phyloP scores from a whole-genome alignment of 192 early-diverging fungal genomes.

The Lobosporangium transversale region DNA sequence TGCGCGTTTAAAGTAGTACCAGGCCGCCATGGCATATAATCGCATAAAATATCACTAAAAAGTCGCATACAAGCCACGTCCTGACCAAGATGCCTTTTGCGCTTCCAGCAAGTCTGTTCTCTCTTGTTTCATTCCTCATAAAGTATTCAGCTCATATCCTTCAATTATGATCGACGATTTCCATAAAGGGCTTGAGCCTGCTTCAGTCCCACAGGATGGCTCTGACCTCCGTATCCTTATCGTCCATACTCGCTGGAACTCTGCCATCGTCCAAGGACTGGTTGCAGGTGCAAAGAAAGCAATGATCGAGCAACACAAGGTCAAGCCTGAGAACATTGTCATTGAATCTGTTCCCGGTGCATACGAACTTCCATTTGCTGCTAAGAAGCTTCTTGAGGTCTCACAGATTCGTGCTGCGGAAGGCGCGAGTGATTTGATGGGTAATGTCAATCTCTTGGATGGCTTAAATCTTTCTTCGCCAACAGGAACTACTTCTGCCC shows the following conservation, averaged over 20 bases:
- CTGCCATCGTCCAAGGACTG: constrained; percentile 82
- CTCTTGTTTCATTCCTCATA: background rate
- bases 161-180: constrained; percentile 63
- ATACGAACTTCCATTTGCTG: constrained; percentile 94
- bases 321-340: constrained; percentile 78
- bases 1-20: no score
- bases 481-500: constrained; percentile 13
- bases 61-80: no score
- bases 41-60: no score
- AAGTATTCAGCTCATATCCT: background rate
- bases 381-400: constrained; percentile 77
- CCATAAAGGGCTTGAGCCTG: constrained; percentile 77
- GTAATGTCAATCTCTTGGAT: constrained; percentile 53
- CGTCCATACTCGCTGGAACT: constrained; percentile 97
- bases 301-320: constrained; percentile 72
- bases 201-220: constrained; percentile 68
- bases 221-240: constrained; percentile 74
- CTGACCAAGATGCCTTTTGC: no score
- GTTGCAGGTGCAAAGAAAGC: constrained; percentile 76
- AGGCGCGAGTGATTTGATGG: constrained; percentile 65
- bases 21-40: no score
- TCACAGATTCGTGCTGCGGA: constrained; percentile 68
- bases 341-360: constrained; percentile 88
- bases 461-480: constrained; percentile 49
- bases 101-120: background rate